Evolutionary conservation across 2,329 filamentous ascomycete genomes (phyloP).

Genomic region (Fusarium mundagurra): DNA sequence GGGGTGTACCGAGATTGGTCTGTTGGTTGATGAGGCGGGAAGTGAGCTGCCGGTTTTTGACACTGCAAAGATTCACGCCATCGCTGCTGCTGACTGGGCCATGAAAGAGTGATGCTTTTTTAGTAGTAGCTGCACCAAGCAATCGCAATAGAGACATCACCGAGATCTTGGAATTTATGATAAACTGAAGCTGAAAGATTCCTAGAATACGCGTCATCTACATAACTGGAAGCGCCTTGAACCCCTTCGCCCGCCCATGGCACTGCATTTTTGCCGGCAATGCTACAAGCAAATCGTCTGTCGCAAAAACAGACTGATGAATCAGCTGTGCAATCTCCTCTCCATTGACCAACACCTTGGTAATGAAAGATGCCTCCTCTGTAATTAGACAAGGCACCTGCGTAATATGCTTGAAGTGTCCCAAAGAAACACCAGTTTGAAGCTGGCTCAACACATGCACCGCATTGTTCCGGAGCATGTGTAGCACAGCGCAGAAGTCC

Average conservation of each 20-base stretch:
- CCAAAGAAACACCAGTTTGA: neutral
- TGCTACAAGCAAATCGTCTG: neutral
- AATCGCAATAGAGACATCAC: fast-evolving
- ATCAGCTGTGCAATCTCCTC: neutral
- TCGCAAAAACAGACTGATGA: neutral
- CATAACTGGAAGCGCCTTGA: neutral
- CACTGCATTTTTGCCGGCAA: neutral
- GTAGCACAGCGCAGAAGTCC: neutral
- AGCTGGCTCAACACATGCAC: neutral
- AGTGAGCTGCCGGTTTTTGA: constrained; percentile 37
- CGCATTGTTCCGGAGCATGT: neutral
- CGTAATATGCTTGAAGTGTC: neutral
- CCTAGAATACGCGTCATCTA: neutral
- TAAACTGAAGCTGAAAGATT: neutral
- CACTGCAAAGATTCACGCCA: constrained; percentile 37
- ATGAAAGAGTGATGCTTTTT: neutral
- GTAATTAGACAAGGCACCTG: neutral
- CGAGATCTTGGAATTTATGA: too few relatives aligned
- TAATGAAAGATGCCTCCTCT: neutral
- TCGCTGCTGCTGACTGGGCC: constrained; percentile 40
- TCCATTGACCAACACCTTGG: neutral
- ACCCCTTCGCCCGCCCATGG: neutral
- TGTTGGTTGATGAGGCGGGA: constrained; percentile 19
- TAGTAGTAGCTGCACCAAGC: fast-evolving
- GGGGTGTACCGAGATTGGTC: constrained; percentile 41